Evolutionary conservation across 441 rosid genomes (phyloP).

Genomic region (Pelargonium exstipulatum): DNA sequence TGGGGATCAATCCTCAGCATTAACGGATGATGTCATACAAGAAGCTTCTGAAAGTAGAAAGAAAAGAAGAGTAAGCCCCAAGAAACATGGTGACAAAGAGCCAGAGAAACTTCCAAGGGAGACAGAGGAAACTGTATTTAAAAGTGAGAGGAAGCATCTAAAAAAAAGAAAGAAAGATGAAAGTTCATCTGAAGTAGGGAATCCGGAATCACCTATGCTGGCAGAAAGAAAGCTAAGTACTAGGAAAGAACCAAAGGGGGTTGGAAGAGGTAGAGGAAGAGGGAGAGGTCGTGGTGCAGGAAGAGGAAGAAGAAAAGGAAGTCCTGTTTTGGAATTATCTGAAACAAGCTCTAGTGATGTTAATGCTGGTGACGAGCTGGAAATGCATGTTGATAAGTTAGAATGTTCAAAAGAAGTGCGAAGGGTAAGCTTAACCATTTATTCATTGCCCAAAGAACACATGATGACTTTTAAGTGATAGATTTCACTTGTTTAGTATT

Average conservation of each 20-base stretch:
- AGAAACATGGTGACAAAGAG: constrained; percentile 30
- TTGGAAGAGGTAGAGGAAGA: constrained; percentile 38
- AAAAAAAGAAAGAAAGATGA: constrained; percentile 31
- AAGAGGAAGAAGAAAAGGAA: constrained; percentile 35
- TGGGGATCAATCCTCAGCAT: constrained; percentile 39
- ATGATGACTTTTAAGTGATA: neutral
- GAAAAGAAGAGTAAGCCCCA: constrained; percentile 29
- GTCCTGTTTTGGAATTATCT: constrained; percentile 31
- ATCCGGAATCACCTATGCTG: constrained; percentile 18
- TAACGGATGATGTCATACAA: constrained; percentile 37
- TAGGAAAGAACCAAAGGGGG: constrained; percentile 27
- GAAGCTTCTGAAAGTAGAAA: constrained; percentile 38
- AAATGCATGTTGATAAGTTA: constrained; percentile 25
- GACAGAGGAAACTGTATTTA: constrained; percentile 29
- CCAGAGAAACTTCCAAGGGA: constrained; percentile 30
- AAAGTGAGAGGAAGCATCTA: constrained; percentile 31
- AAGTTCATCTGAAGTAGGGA: constrained; percentile 24
- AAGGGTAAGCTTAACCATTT: constrained; percentile 44
- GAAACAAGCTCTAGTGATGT: constrained; percentile 44
- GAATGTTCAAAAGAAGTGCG: constrained; percentile 37
- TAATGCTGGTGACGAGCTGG: constrained; percentile 28
- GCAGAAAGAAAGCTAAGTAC: constrained; percentile 16
- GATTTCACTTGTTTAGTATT: constrained; percentile 2
- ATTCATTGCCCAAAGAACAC: constrained; percentile 4
- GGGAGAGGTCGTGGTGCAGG: constrained; percentile 35